phyloP scores from a whole-genome alignment of 1,284 basidiomycete genomes.

The Boletus sp. region DNA sequence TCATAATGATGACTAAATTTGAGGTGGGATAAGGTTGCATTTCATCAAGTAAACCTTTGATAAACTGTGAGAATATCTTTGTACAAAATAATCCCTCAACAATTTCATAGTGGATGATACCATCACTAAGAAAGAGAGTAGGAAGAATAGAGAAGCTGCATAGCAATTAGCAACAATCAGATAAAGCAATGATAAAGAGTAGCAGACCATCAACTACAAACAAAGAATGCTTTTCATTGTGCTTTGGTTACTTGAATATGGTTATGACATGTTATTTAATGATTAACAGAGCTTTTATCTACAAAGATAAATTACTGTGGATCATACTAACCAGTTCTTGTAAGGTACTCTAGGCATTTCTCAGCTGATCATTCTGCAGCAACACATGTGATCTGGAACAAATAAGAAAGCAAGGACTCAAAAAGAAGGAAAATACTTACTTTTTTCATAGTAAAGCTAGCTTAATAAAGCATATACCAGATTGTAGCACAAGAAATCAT shows the following conservation, averaged over 20 bases:
- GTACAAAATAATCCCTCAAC: conserved; percentile 19
- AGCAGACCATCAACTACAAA: not conserved
- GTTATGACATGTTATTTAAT: not conserved
- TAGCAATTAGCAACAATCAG: not conserved
- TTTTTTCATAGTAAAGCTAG: not conserved
- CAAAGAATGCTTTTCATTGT: not conserved
- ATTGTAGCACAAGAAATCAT: not conserved
- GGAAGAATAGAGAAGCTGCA: not conserved
- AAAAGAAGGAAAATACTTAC: not conserved
- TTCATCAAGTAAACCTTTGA: conserved; percentile 19
- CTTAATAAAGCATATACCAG: not conserved
- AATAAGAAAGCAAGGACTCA: not conserved
- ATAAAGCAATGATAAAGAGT: not conserved
- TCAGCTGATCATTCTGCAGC: not conserved
- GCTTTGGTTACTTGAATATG: not conserved
- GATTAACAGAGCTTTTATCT: not conserved
- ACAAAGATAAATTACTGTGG: not conserved
- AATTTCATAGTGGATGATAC: conserved; percentile 12
- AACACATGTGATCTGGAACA: not conserved
- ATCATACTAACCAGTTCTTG: not conserved
- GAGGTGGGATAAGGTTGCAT: conserved; percentile 27
- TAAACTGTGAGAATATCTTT: not conserved
- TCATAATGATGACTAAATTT: conserved; percentile 13
- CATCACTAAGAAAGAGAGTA: not conserved
- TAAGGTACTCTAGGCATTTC: not conserved